Conservation (phyloP, 2,329 filamentous ascomycete species). For the Calonectria fujianensis region DNA sequence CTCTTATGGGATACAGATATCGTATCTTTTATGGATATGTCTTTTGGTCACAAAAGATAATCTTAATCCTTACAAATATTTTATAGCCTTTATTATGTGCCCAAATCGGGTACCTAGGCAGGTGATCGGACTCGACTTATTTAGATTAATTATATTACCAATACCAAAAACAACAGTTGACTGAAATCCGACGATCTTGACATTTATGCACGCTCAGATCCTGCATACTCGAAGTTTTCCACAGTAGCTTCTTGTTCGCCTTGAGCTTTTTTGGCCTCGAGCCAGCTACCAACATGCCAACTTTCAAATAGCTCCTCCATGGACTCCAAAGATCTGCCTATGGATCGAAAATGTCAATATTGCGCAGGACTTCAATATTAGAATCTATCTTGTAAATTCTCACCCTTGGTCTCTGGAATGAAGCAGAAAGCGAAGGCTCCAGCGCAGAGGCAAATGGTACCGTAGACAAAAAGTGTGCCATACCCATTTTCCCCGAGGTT, state of each 20-base stretch:
- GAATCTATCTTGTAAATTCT: neutral
- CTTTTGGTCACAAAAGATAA: too few species aligned
- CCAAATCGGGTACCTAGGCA: too few species aligned
- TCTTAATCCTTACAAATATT: too few species aligned
- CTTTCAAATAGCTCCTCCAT: slow-evolving; percentile 26
- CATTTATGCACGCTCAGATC: neutral
- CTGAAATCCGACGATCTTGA: neutral
- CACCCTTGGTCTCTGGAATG: slow-evolving; percentile 27
- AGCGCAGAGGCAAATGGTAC: slow-evolving; percentile 34
- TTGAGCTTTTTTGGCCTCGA: neutral
- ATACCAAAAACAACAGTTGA: too few species aligned
- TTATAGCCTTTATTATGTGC: too few species aligned
- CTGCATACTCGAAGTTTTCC: neutral
- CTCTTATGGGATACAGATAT: too few species aligned
- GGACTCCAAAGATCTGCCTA: slow-evolving; percentile 13
- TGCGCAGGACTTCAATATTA: neutral
- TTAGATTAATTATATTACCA: too few species aligned
- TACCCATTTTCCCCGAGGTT: slow-evolving; percentile 28
- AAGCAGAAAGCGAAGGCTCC: slow-evolving; percentile 24
- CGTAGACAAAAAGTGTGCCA: slow-evolving; percentile 39
- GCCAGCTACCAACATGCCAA: neutral
- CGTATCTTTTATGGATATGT: too few species aligned
- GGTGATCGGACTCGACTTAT: too few species aligned
- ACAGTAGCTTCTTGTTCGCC: neutral
- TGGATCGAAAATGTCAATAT: neutral